Base-by-base conservation (phyloP, 106 monocot species). In the Dendrobium huoshanense region DNA sequence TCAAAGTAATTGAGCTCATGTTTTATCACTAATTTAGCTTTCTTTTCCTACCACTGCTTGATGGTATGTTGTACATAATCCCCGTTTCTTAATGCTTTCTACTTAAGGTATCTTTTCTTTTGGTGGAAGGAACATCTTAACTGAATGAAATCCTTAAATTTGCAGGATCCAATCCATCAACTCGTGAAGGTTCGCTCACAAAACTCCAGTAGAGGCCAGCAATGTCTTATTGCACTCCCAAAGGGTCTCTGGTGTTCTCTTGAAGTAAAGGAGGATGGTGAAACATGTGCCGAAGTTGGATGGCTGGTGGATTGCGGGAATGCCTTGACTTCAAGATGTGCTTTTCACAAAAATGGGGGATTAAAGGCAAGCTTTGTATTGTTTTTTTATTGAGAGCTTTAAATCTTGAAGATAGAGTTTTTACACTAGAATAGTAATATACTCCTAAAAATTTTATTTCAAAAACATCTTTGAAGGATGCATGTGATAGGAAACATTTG, bases 171-270 rank as follows among this genome's bases (percentile, higher is more conserved):
- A 75, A 42, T 88, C 4, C 61, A 45, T 33, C 85, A 88, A 82
- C 79, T 92, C 74, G 19, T 40, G 9, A 72, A 61, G 18, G 90
- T 59, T 33, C 31, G 25, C 0, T 81, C 85, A 43, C 77, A 78
- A 27, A 86, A 80, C 13, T 40, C 72, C 25, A 13, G 75, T 31
- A 88, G 90, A 78, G 83, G 86, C 80, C 27, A 67, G 33, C 72
- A 45, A 5, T 88, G 82, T 15, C 72, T 90, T 43, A 73, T 86
- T 40, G 20, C 84, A 11, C 81, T 92, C 70, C 92, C 92, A 27
- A 92, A 88, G 77, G 73, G 83, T 47, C 77, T 92, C 68, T 92
- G 90, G 88, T 85, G 86, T 72, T 84, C 55, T 5, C 64, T 85
- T 3, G 85, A 85, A 81, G 81, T 83, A 75, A 79, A 61, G 9